phyloP scores from a whole-genome alignment of 2,329 filamentous ascomycete genomes.

The Cordyceps cateniannulata region DNA sequence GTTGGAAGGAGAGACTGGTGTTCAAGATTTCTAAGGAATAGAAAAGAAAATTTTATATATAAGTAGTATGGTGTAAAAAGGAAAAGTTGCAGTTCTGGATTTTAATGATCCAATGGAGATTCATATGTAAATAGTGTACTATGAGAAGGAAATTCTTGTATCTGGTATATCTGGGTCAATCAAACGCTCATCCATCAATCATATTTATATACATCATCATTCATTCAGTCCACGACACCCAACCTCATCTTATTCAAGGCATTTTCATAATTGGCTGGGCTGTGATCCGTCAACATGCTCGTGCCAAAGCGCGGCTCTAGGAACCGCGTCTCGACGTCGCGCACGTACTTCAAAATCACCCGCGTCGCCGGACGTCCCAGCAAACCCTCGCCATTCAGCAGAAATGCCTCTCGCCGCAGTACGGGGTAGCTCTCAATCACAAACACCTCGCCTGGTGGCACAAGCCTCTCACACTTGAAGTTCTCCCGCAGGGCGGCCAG shows the following conservation, averaged over 20 bases:
- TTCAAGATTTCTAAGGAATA: conserved; percentile 60
- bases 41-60: too few species aligned
- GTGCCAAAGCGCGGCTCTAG: conserved; percentile 64
- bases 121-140: neutral
- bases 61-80: too few species aligned
- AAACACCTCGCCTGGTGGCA: conserved; percentile 73
- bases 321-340: conserved; percentile 64
- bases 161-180: conserved; percentile 2
- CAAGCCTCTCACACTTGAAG: conserved; percentile 63
- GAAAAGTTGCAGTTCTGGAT: too few species aligned
- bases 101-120: too few species aligned
- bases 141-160: neutral
- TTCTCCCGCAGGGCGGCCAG: conserved; percentile 59
- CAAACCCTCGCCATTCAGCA: conserved; percentile 37
- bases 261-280: conserved; percentile 66
- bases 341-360: conserved; percentile 63
- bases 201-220: conserved; percentile 12
- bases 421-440: conserved; percentile 62
- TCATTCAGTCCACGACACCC: conserved; percentile 34
- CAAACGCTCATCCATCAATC: neutral
- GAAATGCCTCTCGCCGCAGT: conserved; percentile 59
- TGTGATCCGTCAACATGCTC: conserved; percentile 71
- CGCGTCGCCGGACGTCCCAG: conserved; percentile 61
- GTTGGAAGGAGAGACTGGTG: conserved; percentile 55
- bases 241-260: conserved; percentile 54